These are phyloP conservation scores for Termitomyces sp. DNA, from an alignment of 768 basidiomycete genomes.

Conservation along the genomic window DNA sequence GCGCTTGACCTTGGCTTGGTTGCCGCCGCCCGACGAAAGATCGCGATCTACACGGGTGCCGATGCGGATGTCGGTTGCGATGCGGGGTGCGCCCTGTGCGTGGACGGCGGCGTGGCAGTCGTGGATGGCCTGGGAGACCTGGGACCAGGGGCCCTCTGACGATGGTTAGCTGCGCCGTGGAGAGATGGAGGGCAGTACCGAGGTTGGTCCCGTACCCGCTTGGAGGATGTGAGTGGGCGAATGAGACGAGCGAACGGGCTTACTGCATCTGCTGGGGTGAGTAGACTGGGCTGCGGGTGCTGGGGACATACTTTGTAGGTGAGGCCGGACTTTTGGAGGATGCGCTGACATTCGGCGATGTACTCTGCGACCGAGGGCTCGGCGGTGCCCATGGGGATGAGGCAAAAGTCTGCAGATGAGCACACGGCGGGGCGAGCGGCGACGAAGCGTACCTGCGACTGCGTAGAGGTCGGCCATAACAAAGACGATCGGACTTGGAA, in stretches of 20 bases:
- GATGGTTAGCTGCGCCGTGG: not conserved
- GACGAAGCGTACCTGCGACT: constrained; percentile 51
- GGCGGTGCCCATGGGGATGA: constrained; percentile 79
- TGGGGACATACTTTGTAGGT: constrained; percentile 58
- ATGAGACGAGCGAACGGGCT: constrained; percentile 18
- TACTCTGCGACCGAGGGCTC: constrained; percentile 75
- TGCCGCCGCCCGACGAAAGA: constrained; percentile 60
- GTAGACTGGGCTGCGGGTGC: not conserved
- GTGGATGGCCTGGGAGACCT: constrained; percentile 83
- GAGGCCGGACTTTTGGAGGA: constrained; percentile 80
- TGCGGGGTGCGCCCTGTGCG: constrained; percentile 62
- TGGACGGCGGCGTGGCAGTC: constrained; percentile 89
- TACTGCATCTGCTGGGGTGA: constrained; percentile 51
- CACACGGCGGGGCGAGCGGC: not conserved
- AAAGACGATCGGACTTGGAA: constrained; percentile 8
- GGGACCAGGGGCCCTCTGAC: constrained; percentile 78
- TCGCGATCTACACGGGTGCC: constrained; percentile 80
- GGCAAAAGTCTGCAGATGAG: constrained; percentile 66
- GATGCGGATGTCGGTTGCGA: constrained; percentile 93
- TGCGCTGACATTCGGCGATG: constrained; percentile 75
- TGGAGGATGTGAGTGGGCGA: not conserved
- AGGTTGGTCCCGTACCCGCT: constrained; percentile 93
- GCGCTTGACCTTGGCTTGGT: constrained; percentile 72
- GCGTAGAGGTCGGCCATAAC: constrained; percentile 58
- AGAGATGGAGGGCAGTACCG: constrained; percentile 32